Percentiles rank a stretch among this genome's conserved stretches.
Evolutionary conservation across 2,329 filamentous ascomycete genomes (phyloP).

Genomic region (Botrytis fragariae): DNA sequence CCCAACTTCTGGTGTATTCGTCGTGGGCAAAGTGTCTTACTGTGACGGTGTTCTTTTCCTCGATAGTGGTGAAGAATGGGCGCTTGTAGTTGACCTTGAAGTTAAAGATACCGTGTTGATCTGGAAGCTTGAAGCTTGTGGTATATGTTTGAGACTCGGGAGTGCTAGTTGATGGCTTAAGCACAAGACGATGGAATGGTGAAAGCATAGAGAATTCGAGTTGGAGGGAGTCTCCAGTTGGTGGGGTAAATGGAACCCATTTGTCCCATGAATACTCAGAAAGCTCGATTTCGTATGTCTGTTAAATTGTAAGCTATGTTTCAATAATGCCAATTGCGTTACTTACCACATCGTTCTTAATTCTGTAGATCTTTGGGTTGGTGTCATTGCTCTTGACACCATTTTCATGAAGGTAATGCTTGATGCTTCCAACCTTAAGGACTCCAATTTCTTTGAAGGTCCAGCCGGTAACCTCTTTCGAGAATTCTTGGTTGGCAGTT

Average conservation of each 20-base stretch:
- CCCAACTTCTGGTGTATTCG: slow-evolving; percentile 89
- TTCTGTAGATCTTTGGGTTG: slow-evolving; percentile 87
- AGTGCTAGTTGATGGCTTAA: slow-evolving; percentile 57
- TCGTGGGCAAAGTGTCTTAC: slow-evolving; percentile 96
- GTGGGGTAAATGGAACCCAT: slow-evolving; percentile 71
- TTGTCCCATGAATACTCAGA: slow-evolving; percentile 78
- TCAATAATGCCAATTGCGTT: not conserved
- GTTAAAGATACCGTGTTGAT: slow-evolving; percentile 99
- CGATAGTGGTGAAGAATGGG: slow-evolving; percentile 82
- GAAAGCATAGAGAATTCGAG: slow-evolving; percentile 99
- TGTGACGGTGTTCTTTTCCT: slow-evolving; percentile 93
- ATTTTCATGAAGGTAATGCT: slow-evolving; percentile 68
- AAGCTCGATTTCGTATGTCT: slow-evolving; percentile 61
- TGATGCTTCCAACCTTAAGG: slow-evolving; percentile 75
- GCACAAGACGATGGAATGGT: slow-evolving; percentile 85
- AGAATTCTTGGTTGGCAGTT: slow-evolving; percentile 81
- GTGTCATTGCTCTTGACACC: slow-evolving; percentile 50
- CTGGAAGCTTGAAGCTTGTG: slow-evolving; percentile 76
- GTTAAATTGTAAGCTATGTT: slow-evolving; percentile 21
- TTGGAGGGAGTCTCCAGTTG: slow-evolving; percentile 72
- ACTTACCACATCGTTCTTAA: slow-evolving; percentile 96
- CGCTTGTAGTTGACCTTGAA: slow-evolving; percentile 97
- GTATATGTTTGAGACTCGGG: slow-evolving; percentile 70
- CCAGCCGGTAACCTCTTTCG: slow-evolving; percentile 85
- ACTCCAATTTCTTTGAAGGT: slow-evolving; percentile 93